Conservation (phyloP, 495 filamentous ascomycete genomes). For the Penicillium lagena region DNA sequence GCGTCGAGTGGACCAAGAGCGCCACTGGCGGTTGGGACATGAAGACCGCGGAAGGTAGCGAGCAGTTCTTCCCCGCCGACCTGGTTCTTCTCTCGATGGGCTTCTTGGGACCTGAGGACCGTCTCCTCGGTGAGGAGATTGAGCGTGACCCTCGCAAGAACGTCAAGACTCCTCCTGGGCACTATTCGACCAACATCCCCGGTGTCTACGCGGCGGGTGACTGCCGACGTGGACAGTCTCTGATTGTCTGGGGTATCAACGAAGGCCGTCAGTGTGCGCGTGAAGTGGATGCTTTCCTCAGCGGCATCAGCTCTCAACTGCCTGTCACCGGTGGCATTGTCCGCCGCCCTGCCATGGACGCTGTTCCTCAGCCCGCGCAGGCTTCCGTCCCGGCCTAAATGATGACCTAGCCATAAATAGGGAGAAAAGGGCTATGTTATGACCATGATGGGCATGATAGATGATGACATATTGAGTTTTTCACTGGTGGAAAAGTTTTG, state of each 20-base stretch:
- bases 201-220: slow-evolving; percentile 96
- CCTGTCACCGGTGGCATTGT: slow-evolving; percentile 95
- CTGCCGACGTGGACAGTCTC: slow-evolving; percentile 90
- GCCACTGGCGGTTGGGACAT: slow-evolving; percentile 95
- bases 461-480: not conserved
- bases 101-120: slow-evolving; percentile 93
- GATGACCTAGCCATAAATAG: no score
- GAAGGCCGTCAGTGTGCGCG: slow-evolving; percentile 92
- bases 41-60: slow-evolving; percentile 92
- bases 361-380: slow-evolving; percentile 28
- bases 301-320: slow-evolving; percentile 64
- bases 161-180: slow-evolving; percentile 88
- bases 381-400: slow-evolving; percentile 23
- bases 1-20: slow-evolving; percentile 94
- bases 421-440: not conserved
- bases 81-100: slow-evolving; percentile 97
- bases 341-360: slow-evolving; percentile 61
- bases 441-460: slow-evolving; percentile 8
- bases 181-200: slow-evolving; percentile 81
- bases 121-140: slow-evolving; percentile 76
- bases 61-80: slow-evolving; percentile 97
- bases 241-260: slow-evolving; percentile 99
- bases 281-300: slow-evolving; percentile 88
- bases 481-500: no score
- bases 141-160: slow-evolving; percentile 95